These are phyloP conservation scores for Durio zibethinus DNA, from an alignment of 345 rosid genomes.

Conservation along the genomic window DNA sequence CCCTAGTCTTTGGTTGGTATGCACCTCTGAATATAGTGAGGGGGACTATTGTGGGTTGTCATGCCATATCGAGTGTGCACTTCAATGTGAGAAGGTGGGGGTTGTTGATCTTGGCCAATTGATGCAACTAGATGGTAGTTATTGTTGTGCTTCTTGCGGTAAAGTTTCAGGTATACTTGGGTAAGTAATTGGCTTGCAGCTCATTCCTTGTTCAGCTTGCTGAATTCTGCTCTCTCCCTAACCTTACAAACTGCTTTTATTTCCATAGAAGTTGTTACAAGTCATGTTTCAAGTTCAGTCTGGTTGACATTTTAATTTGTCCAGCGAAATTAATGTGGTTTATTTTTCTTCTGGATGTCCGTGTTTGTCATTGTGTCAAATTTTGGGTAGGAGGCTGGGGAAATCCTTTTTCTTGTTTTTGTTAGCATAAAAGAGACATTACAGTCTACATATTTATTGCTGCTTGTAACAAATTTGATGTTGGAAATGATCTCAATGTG, in stretches of 20 bases:
- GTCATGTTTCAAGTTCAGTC: background rate
- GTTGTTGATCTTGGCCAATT: conserved; percentile 75
- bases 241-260: conserved; percentile 4
- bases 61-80: conserved; percentile 94
- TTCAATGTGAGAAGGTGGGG: conserved; percentile 75
- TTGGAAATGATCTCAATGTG: conserved; percentile 1
- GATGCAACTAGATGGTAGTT: conserved; percentile 84
- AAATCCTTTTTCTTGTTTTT: background rate
- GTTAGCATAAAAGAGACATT: conserved; percentile 11
- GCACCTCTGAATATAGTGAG: conserved; percentile 52
- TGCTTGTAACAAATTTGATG: background rate
- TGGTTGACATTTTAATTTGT: conserved; percentile 2
- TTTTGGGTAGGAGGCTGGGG: background rate
- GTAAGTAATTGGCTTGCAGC: conserved; percentile 42
- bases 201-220: background rate
- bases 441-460: background rate
- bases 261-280: background rate
- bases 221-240: background rate
- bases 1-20: conserved; percentile 79
- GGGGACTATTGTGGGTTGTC: conserved; percentile 82
- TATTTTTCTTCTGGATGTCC: background rate
- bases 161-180: conserved; percentile 91
- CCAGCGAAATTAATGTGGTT: background rate
- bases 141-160: conserved; percentile 95
- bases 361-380: background rate